A percentile compares a stretch with the other conserved stretches of the same genome.
Evolutionary conservation across 148 eudicot genomes (phyloP).

Genomic region (Pharnaceum exiguum): DNA sequence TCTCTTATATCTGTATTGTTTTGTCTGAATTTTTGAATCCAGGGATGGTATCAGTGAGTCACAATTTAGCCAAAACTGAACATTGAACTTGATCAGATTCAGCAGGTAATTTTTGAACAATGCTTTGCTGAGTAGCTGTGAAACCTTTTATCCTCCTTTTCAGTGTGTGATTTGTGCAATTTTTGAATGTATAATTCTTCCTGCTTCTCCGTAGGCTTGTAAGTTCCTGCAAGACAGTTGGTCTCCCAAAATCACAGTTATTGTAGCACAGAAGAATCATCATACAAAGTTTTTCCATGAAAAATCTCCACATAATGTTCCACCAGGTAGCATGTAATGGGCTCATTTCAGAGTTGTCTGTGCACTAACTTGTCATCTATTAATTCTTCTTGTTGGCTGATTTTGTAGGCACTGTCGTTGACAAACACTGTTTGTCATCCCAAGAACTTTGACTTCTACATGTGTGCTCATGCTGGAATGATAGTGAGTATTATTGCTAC

Average conservation of each 20-base stretch:
- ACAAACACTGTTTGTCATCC: constrained; percentile 36
- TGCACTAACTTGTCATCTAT: not conserved
- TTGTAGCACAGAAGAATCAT: constrained; percentile 43
- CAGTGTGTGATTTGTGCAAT: not conserved
- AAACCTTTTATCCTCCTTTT: too few species aligned
- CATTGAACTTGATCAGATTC: constrained; percentile 37
- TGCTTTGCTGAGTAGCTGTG: too few species aligned
- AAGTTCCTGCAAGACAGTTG: constrained; percentile 25
- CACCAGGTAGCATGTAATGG: constrained; percentile 23
- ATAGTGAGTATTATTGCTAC: constrained; percentile 34
- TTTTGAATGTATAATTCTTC: not conserved
- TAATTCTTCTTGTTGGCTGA: not conserved
- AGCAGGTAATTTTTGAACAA: constrained; percentile 13
- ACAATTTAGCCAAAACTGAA: constrained; percentile 38
- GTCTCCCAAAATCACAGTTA: constrained; percentile 29
- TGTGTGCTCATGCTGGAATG: constrained; percentile 48
- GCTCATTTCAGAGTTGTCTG: not conserved
- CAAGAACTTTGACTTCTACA: constrained; percentile 32
- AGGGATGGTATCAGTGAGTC: constrained; percentile 52
- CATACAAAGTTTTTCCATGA: constrained; percentile 39
- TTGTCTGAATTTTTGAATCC: too few species aligned
- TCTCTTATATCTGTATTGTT: too few species aligned
- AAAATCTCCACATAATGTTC: constrained; percentile 29
- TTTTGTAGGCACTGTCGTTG: constrained; percentile 30
- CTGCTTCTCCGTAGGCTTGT: constrained; percentile 26